These are phyloP conservation scores for Primulina tabacum DNA, from an alignment of 257 asterid genomes.

Conservation along the genomic window DNA sequence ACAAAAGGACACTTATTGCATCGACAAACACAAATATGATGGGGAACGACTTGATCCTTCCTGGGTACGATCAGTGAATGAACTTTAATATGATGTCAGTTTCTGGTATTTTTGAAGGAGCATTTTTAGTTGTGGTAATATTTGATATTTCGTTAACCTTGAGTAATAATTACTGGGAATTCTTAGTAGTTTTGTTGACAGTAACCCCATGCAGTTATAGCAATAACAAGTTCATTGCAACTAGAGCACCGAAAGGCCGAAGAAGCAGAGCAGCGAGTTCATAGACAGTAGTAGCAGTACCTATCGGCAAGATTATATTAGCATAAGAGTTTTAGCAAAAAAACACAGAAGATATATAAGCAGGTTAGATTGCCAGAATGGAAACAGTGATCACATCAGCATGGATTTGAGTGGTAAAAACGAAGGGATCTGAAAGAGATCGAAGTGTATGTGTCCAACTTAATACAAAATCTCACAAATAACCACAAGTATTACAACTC, in stretches of 20 bases:
- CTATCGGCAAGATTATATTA: slow-evolving; percentile 36
- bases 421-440: not conserved
- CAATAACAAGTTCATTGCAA: slow-evolving; percentile 80
- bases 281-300: slow-evolving; percentile 87
- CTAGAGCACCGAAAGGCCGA: slow-evolving; percentile 74
- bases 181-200: slow-evolving; percentile 25
- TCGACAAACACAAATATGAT: no score
- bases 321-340: not conserved
- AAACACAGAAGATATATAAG: not conserved
- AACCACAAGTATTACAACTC: not conserved
- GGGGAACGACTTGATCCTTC: not conserved
- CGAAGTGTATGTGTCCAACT: not conserved
- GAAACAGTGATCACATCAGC: not conserved
- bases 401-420: not conserved
- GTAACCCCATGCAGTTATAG: slow-evolving; percentile 65
- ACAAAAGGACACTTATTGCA: no score
- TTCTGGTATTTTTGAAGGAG: slow-evolving; percentile 24
- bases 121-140: slow-evolving; percentile 20
- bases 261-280: slow-evolving; percentile 78
- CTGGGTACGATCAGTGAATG: not conserved
- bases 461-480: not conserved
- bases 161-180: slow-evolving; percentile 32
- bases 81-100: slow-evolving; percentile 26
- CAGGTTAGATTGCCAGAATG: not conserved
- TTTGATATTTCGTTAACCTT: slow-evolving; percentile 11